Percentiles rank a stretch among this genome's conserved stretches.
phyloP scores from a whole-genome alignment of 2,329 filamentous ascomycete genomes.

The Fusarium paranaense region DNA sequence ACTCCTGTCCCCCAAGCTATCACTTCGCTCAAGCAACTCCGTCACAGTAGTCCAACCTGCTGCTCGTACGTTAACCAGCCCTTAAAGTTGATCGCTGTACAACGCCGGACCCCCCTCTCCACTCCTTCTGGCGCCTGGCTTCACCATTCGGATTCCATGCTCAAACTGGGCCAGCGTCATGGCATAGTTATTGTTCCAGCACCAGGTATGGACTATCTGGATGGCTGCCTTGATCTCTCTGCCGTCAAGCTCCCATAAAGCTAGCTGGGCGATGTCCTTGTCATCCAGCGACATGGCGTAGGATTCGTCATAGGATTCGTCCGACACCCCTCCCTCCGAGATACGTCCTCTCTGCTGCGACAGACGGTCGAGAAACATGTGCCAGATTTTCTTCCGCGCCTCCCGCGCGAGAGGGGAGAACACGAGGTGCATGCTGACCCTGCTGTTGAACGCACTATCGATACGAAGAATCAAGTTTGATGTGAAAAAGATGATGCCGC shows the following conservation, averaged over 20 bases:
- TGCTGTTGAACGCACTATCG: constrained; percentile 58
- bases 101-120: constrained; percentile 42
- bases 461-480: constrained; percentile 57
- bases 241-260: constrained; percentile 57
- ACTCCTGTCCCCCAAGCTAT: neutral
- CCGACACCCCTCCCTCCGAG: neutral
- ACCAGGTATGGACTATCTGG: constrained; percentile 60
- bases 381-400: constrained; percentile 57
- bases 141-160: constrained; percentile 59
- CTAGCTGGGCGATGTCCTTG: constrained; percentile 53
- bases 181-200: constrained; percentile 55
- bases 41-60: too few species aligned
- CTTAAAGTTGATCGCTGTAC: constrained; percentile 35
- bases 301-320: neutral
- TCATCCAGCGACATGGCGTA: constrained; percentile 41
- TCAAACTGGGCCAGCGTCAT: constrained; percentile 57
- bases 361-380: constrained; percentile 57
- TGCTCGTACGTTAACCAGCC: neutral
- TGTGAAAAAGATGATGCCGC: constrained; percentile 59
- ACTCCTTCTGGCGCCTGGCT: constrained; percentile 55
- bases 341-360: constrained; percentile 18
- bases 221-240: constrained; percentile 61
- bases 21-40: neutral
- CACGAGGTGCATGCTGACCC: constrained; percentile 60
- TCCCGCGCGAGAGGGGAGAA: constrained; percentile 55